These are phyloP conservation scores for Gossypium herbaceum DNA, from an alignment of 345 rosid genomes.

Conservation along the genomic window DNA sequence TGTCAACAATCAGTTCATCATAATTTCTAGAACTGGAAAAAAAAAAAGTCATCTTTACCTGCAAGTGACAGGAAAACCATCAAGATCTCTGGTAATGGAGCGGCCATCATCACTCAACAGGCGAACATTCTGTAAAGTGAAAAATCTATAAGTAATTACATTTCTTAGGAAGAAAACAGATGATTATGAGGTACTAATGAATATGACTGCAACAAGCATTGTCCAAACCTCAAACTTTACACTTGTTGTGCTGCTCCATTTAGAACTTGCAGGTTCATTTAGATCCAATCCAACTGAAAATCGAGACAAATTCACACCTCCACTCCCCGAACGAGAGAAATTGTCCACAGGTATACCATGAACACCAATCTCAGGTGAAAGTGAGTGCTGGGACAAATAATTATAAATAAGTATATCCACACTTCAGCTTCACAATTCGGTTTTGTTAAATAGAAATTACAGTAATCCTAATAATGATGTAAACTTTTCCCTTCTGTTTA, in stretches of 20 bases:
- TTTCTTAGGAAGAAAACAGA: slow-evolving; percentile 1
- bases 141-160: slow-evolving; percentile 13
- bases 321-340: slow-evolving; percentile 83
- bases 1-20: slow-evolving; percentile 26
- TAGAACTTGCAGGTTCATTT: slow-evolving; percentile 76
- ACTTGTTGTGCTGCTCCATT: slow-evolving; percentile 87
- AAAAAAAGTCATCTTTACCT: slow-evolving; percentile 44
- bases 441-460: background rate
- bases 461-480: background rate
- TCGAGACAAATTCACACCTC: slow-evolving; percentile 86
- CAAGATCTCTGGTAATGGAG: slow-evolving; percentile 70
- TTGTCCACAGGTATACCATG: slow-evolving; percentile 75
- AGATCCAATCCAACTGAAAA: slow-evolving; percentile 75
- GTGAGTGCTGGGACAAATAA: slow-evolving; percentile 63
- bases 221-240: slow-evolving; percentile 72
- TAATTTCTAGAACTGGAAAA: slow-evolving; percentile 14
- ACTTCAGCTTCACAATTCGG: background rate
- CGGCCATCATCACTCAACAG: slow-evolving; percentile 88
- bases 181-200: background rate
- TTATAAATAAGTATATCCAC: slow-evolving; percentile 3
- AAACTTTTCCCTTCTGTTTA: background rate
- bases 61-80: slow-evolving; percentile 86
- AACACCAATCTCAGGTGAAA: slow-evolving; percentile 88
- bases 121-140: slow-evolving; percentile 60
- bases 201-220: slow-evolving; percentile 9